Evolutionary conservation across 352 stramenopile species (phyloP).

Genomic region (Globisporangium nunn): DNA sequence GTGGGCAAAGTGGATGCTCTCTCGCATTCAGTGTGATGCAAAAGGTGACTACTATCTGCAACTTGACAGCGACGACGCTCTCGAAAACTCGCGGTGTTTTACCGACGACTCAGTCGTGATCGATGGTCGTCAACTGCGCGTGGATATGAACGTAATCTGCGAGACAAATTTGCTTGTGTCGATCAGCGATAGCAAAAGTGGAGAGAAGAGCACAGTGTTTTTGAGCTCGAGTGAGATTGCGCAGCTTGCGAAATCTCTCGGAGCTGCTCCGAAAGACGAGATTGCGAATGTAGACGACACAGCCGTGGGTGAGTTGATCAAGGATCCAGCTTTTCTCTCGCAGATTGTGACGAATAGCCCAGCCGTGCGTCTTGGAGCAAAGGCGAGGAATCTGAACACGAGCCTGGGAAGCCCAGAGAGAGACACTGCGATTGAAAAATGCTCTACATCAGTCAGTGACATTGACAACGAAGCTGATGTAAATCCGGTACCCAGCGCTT

Average conservation of each 20-base stretch:
- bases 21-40: slow-evolving; percentile 18
- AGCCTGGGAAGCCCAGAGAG: neutral
- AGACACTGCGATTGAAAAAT: neutral
- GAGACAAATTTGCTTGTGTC: slow-evolving; percentile 18
- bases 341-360: slow-evolving; percentile 23
- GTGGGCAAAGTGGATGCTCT: slow-evolving; percentile 34
- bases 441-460: neutral
- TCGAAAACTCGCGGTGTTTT: slow-evolving; percentile 14
- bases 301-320: slow-evolving; percentile 9
- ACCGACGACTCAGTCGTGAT: slow-evolving; percentile 11
- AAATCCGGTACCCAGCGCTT: neutral
- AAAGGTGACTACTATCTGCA: slow-evolving; percentile 19
- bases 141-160: slow-evolving; percentile 20
- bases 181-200: slow-evolving; percentile 7
- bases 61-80: slow-evolving; percentile 12
- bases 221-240: slow-evolving; percentile 8
- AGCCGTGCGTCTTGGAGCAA: slow-evolving; percentile 21
- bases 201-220: slow-evolving; percentile 9
- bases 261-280: too few relatives aligned
- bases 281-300: neutral
- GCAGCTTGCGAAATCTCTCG: slow-evolving; percentile 1
- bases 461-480: neutral
- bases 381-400: slow-evolving; percentile 11
- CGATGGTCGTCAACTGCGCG: slow-evolving; percentile 8
- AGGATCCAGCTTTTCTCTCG: slow-evolving; percentile 27